Evolutionary conservation across 202 grass and related monocot species (phyloP).

Genomic region (Elaeis oleifera): DNA sequence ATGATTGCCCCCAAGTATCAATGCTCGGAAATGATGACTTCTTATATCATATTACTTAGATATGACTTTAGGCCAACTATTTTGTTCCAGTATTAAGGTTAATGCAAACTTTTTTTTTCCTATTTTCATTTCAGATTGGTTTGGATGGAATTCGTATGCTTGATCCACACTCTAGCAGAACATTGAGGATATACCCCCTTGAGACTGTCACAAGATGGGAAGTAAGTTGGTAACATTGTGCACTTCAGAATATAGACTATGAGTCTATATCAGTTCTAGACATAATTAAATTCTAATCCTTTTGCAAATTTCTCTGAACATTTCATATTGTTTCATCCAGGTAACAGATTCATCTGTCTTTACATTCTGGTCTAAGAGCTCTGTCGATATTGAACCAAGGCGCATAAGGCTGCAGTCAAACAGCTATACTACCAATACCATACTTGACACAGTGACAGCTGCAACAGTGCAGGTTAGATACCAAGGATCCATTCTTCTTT

Average conservation of each 20-base stretch:
- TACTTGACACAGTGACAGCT: slow-evolving; percentile 90
- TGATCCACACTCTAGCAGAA: slow-evolving; percentile 78
- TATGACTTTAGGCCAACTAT: not conserved
- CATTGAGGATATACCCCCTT: slow-evolving; percentile 72
- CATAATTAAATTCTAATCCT: not conserved
- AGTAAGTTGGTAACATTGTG: slow-evolving; percentile 35
- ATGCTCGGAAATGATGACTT: too few species aligned
- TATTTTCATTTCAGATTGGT: slow-evolving; percentile 48
- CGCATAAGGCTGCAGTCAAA: slow-evolving; percentile 86
- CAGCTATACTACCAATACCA: slow-evolving; percentile 69
- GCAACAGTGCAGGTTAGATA: slow-evolving; percentile 75
- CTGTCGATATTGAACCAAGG: slow-evolving; percentile 71
- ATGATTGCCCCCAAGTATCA: too few species aligned
- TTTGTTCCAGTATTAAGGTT: not conserved
- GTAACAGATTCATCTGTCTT: slow-evolving; percentile 81
- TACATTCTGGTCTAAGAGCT: slow-evolving; percentile 83
- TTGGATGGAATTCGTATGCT: slow-evolving; percentile 99
- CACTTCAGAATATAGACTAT: not conserved
- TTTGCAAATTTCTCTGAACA: slow-evolving; percentile 20
- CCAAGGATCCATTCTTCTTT: not conserved
- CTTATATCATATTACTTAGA: too few species aligned
- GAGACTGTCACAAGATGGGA: slow-evolving; percentile 88
- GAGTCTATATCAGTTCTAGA: slow-evolving; percentile 3
- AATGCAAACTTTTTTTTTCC: not conserved
- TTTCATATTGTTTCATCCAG: slow-evolving; percentile 33